Conservation (phyloP, 2,329 filamentous ascomycete species). For the Grosmannia huntii region DNA sequence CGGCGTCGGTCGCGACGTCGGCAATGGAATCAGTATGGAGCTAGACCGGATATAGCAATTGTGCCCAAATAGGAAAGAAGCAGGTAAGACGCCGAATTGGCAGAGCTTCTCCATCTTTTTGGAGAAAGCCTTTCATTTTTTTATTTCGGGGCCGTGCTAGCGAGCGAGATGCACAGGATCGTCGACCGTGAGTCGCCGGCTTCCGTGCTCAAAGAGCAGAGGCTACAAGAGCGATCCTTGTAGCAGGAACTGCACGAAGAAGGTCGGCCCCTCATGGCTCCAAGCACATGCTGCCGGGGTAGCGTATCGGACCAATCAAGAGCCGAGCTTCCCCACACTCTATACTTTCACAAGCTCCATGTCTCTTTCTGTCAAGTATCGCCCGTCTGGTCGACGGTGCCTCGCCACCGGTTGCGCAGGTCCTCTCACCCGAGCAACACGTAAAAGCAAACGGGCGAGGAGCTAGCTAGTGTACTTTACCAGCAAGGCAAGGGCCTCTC, state of each 20-base stretch:
- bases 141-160: neutral
- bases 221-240: neutral
- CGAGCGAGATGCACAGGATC: neutral
- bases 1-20: constrained; percentile 5
- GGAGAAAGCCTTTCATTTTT: neutral
- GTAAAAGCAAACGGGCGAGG: neutral
- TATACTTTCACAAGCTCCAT: constrained; percentile 19
- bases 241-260: neutral
- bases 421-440: neutral
- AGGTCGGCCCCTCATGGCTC: neutral
- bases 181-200: neutral
- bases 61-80: constrained; percentile 12
- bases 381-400: neutral
- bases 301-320: constrained; percentile 8
- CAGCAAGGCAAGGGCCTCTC: neutral
- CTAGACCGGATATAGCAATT: constrained; percentile 9
- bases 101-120: neutral
- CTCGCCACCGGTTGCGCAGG: constrained; percentile 1
- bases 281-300: constrained; percentile 5
- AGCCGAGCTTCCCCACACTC: constrained; percentile 16
- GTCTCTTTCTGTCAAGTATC: neutral
- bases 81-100: neutral
- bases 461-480: neutral
- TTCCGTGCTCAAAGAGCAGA: neutral
- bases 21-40: neutral